Evolutionary conservation across 192 early-diverging fungal species (phyloP).

Genomic region (Neocallimastix lanati): DNA sequence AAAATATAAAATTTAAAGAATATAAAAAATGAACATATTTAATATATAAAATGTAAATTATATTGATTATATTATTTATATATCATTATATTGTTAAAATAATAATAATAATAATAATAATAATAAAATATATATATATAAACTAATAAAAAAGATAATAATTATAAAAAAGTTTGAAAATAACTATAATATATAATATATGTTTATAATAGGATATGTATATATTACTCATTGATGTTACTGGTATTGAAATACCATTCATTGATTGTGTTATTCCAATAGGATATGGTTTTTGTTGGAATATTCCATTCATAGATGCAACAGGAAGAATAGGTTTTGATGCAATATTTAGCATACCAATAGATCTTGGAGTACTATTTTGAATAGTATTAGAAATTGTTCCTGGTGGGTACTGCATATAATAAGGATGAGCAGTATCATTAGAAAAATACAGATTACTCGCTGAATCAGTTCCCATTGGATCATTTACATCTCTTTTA

Average conservation of each 20-base stretch:
- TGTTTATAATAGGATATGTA: too few relatives aligned
- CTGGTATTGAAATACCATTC: not conserved
- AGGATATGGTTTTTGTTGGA: not conserved
- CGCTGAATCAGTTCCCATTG: not conserved
- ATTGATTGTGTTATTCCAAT: not conserved
- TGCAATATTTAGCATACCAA: not conserved
- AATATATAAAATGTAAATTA: too few relatives aligned
- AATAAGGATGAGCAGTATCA: not conserved
- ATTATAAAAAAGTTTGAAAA: too few relatives aligned
- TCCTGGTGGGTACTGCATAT: not conserved
- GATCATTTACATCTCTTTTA: conserved; percentile 12
- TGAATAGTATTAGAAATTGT: not conserved
- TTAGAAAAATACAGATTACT: not conserved
- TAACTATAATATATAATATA: too few relatives aligned
- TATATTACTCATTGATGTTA: not conserved
- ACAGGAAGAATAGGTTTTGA: not conserved
- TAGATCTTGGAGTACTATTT: not conserved
- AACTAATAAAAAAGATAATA: too few relatives aligned
- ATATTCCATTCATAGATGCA: not conserved
- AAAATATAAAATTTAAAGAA: too few relatives aligned
- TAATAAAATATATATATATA: too few relatives aligned
- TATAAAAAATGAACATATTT: too few relatives aligned
- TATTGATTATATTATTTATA: too few relatives aligned
- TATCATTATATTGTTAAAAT: too few relatives aligned
- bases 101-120: too few relatives aligned